These are phyloP conservation scores for Phaeoacremonium minimum DNA, from an alignment of 2,329 filamentous ascomycete species.

Conservation along the genomic window DNA sequence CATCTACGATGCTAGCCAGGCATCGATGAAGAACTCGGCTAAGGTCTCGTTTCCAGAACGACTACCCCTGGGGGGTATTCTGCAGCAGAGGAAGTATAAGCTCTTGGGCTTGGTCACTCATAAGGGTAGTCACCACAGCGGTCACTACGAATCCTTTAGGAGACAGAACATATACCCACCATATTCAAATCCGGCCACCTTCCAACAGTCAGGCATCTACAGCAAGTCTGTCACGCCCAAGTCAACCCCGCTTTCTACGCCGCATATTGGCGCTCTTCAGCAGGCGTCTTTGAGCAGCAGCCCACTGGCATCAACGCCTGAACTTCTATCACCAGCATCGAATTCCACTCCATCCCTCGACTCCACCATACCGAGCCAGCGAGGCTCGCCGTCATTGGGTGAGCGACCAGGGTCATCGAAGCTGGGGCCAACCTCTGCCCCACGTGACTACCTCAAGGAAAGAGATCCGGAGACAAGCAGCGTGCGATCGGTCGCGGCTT, in stretches of 20 bases:
- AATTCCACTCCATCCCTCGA: slow-evolving; percentile 10
- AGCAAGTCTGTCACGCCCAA: slow-evolving; percentile 55
- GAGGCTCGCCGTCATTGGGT: slow-evolving; percentile 4
- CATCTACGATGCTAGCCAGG: slow-evolving; percentile 74
- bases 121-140: slow-evolving; percentile 91
- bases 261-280: slow-evolving; percentile 30
- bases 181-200: slow-evolving; percentile 77
- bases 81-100: slow-evolving; percentile 76
- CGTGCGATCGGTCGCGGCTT: slow-evolving; percentile 52
- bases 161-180: slow-evolving; percentile 76
- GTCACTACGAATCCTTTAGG: slow-evolving; percentile 95
- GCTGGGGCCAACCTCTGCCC: slow-evolving; percentile 13
- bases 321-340: slow-evolving; percentile 31
- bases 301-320: slow-evolving; percentile 41
- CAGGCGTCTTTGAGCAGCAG: slow-evolving; percentile 24
- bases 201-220: slow-evolving; percentile 71
- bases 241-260: slow-evolving; percentile 47
- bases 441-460: slow-evolving; percentile 25
- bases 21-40: slow-evolving; percentile 87
- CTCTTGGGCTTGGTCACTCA: slow-evolving; percentile 87
- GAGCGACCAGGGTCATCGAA: slow-evolving; percentile 1
- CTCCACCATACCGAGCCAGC: slow-evolving; percentile 4
- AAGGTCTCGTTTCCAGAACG: slow-evolving; percentile 90
- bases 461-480: slow-evolving; percentile 45
- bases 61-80: slow-evolving; percentile 75